Conservation (phyloP, 371 early-diverging fungal species). For the Haplosporangium sp. region DNA sequence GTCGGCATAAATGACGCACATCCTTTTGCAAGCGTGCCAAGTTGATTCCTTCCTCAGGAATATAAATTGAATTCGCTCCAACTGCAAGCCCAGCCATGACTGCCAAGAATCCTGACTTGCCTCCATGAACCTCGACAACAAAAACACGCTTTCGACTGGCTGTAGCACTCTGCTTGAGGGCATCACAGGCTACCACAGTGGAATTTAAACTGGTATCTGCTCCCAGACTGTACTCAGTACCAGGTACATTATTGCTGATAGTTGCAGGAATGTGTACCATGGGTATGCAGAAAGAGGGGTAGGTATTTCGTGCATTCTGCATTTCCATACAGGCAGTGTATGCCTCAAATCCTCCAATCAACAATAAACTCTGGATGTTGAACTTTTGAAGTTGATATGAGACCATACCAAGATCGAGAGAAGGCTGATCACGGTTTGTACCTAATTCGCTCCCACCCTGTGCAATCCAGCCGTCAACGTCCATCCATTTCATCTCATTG, state of each 20-base stretch:
- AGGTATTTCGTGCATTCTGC: constrained; percentile 75
- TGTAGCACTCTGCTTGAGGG: constrained; percentile 92
- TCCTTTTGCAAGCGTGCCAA: constrained; percentile 86
- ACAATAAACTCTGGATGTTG: constrained; percentile 87
- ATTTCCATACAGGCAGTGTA: constrained; percentile 85
- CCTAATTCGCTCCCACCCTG: constrained; percentile 97
- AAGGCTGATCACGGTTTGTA: constrained; percentile 92
- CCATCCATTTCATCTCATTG: constrained; percentile 82
- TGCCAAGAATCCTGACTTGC: constrained; percentile 96
- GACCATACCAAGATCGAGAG: constrained; percentile 85
- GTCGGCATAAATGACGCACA: constrained; percentile 80
- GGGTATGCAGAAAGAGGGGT: constrained; percentile 93
- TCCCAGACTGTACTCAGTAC: constrained; percentile 97
- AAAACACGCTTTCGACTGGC: constrained; percentile 94
- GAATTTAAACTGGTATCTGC: constrained; percentile 98
- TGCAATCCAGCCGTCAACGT: constrained; percentile 92
- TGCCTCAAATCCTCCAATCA: constrained; percentile 98
- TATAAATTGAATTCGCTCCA: constrained; percentile 96
- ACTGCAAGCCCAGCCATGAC: constrained; percentile 89
- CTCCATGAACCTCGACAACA: constrained; percentile 98
- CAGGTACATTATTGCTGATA: constrained; percentile 98
- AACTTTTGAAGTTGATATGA: constrained; percentile 93
- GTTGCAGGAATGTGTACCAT: constrained; percentile 97
- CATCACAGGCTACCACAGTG: constrained; percentile 94
- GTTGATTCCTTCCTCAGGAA: constrained; percentile 94